Evolutionary conservation across 345 rosid genomes (phyloP).

Genomic region (Isatis tinctoria): DNA sequence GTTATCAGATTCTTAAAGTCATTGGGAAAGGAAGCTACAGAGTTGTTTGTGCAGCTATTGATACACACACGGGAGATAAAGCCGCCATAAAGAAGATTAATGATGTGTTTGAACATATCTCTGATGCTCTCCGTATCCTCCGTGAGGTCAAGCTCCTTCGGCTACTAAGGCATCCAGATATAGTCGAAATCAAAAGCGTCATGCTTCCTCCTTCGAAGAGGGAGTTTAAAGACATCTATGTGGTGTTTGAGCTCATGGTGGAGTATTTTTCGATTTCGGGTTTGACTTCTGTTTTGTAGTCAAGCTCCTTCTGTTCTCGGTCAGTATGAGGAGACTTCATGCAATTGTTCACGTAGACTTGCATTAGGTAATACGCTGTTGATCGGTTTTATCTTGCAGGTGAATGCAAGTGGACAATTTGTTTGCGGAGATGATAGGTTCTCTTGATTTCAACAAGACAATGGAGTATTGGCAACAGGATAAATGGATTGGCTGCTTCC

Average conservation of each 20-base stretch:
- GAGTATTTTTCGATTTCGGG: no score
- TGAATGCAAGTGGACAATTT: slow-evolving; percentile 83
- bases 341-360: background rate
- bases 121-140: slow-evolving; percentile 83
- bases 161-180: slow-evolving; percentile 88
- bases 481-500: slow-evolving; percentile 79
- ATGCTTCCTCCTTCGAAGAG: slow-evolving; percentile 94
- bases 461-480: slow-evolving; percentile 84
- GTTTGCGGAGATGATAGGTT: slow-evolving; percentile 79
- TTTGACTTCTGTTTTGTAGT: no score
- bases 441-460: slow-evolving; percentile 65
- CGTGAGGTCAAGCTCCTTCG: slow-evolving; percentile 96
- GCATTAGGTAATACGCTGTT: background rate
- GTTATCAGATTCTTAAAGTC: slow-evolving; percentile 80
- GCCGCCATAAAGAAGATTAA: slow-evolving; percentile 93
- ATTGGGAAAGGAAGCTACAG: slow-evolving; percentile 98
- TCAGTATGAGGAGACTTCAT: slow-evolving; percentile 33
- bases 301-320: slow-evolving; percentile 78
- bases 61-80: slow-evolving; percentile 89
- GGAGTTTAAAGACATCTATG: slow-evolving; percentile 89
- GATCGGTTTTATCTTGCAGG: slow-evolving; percentile 40
- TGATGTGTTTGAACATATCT: slow-evolving; percentile 81
- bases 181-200: slow-evolving; percentile 88
- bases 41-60: slow-evolving; percentile 95
- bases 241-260: slow-evolving; percentile 99